Base-by-base conservation (phyloP, 495 filamentous ascomycete genomes). In the Hapsidospora chrysogenum region DNA sequence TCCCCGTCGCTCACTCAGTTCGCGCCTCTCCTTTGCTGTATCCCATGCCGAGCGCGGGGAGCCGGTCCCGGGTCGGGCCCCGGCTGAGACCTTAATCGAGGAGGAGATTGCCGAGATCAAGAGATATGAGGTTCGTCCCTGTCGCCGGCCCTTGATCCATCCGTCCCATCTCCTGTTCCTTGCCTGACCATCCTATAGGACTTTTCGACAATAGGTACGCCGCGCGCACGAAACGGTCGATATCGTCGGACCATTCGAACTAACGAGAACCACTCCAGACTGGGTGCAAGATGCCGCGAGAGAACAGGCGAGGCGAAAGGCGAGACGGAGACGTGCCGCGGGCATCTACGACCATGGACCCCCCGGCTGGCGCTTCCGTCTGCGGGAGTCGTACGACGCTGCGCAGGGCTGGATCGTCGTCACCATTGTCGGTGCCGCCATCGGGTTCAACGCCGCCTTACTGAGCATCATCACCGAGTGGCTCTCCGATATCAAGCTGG, bases 341-440 rank as follows among this genome's bases (percentile, higher is more conserved):
- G 77, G 81, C 2, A 80, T 80, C 45, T 85, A 80, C 59, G 74
- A 81, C 41, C 63, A 74, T 35, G 80, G 79, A 17, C 61, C 66
- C 19, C 58, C 72, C 40, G 81, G 82, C 31, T 96, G 85, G 86
- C 67, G 83, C 55, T 68, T 80, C 36, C 82, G 76, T 51, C 54
- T 93, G 29, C 68, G 70, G 57, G 82, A 94, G 50, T 79, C 81
- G 13, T 96, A 95, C 56, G 87, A 95, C 50, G 92, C 89, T 8
- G 92, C 84, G 5, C 92, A 96, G 58, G 87, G 85, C 6, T 97
- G 89, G 89, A 87, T 97, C 30, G 92, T 97, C 29, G 80, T 97
- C 32, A 96, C 83, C 11, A 63, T 97, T 33, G 86, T 97, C 37
- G 89, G 89, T 36, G 76, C 76, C 34, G 82, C 80, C 19, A 97